These are phyloP conservation scores for Didymella pomorum DNA, from an alignment of 2,329 filamentous ascomycete genomes.

Conservation along the genomic window DNA sequence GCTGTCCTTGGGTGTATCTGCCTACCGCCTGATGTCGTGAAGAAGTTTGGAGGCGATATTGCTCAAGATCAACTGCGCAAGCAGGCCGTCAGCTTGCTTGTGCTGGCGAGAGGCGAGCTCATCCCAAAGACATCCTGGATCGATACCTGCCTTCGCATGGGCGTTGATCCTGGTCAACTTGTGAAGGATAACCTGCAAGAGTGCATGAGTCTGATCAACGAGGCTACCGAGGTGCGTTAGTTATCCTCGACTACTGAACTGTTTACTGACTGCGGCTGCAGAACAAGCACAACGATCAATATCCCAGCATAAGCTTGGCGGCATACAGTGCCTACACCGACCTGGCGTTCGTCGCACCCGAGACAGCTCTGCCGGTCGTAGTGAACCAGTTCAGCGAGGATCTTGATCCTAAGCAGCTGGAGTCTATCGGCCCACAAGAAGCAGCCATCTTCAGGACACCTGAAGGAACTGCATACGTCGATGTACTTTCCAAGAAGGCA, in stretches of 20 bases:
- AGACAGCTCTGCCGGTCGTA: constrained; percentile 77
- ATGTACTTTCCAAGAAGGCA: constrained; percentile 86
- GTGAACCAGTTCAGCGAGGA: constrained; percentile 77
- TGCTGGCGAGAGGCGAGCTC: constrained; percentile 79
- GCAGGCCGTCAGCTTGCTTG: constrained; percentile 79
- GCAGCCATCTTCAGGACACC: constrained; percentile 92
- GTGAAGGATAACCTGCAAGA: constrained; percentile 69
- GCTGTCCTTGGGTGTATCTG: constrained; percentile 69
- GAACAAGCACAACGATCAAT: constrained; percentile 34
- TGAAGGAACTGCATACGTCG: constrained; percentile 86
- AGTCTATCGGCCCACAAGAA: constrained; percentile 81
- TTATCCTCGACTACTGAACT: constrained; percentile 6
- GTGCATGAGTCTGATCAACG: constrained; percentile 73
- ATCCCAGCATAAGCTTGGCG: constrained; percentile 66
- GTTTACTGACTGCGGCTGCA: constrained; percentile 17
- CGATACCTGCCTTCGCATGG: constrained; percentile 79
- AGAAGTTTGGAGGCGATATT: constrained; percentile 55
- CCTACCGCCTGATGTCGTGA: constrained; percentile 61
- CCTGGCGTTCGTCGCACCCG: constrained; percentile 90
- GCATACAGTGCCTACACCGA: constrained; percentile 88
- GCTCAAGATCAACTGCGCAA: constrained; percentile 63
- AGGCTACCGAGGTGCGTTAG: constrained; percentile 62
- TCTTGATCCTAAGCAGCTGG: constrained; percentile 73
- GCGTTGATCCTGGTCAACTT: constrained; percentile 82
- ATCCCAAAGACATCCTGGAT: constrained; percentile 88